A percentile compares a stretch with the other conserved stretches of the same genome.
Evolutionary conservation across 441 rosid genomes (phyloP).

Genomic region (Viola pubescens): DNA sequence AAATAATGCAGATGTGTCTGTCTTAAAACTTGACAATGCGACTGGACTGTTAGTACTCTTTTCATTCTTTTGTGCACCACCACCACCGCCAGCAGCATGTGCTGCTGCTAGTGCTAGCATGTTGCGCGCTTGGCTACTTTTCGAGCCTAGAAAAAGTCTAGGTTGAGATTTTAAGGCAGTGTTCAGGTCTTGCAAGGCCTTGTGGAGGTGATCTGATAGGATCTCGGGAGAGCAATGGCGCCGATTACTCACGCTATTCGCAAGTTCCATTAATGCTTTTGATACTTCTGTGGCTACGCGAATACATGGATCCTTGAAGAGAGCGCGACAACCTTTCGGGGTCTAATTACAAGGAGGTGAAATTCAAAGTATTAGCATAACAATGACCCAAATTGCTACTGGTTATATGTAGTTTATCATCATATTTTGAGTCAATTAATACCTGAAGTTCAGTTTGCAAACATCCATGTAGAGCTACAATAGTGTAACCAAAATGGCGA

Average conservation of each 20-base stretch:
- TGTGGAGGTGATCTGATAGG: constrained; percentile 68
- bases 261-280: constrained; percentile 54
- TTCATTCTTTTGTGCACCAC: constrained; percentile 18
- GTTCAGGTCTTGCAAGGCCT: constrained; percentile 66
- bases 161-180: constrained; percentile 71
- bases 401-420: background rate
- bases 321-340: constrained; percentile 54
- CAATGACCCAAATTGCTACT: background rate
- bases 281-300: constrained; percentile 58
- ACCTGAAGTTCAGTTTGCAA: constrained; percentile 84
- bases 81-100: constrained; percentile 18
- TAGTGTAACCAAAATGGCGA: constrained; percentile 74
- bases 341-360: constrained; percentile 19
- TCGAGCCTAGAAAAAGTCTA: constrained; percentile 54
- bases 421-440: background rate
- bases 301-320: constrained; percentile 70
- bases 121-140: constrained; percentile 31
- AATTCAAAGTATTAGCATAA: background rate
- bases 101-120: constrained; percentile 49
- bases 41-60: constrained; percentile 15
- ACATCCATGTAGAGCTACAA: constrained; percentile 84
- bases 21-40: constrained; percentile 39
- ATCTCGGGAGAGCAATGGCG: constrained; percentile 70
- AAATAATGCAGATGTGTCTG: constrained; percentile 44
- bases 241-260: constrained; percentile 47